Evolutionary conservation across 768 basidiomycete species (phyloP), one percentile per base, ranked within the genome.

Genomic region (Cystobasidiopsis lactophilus): DNA sequence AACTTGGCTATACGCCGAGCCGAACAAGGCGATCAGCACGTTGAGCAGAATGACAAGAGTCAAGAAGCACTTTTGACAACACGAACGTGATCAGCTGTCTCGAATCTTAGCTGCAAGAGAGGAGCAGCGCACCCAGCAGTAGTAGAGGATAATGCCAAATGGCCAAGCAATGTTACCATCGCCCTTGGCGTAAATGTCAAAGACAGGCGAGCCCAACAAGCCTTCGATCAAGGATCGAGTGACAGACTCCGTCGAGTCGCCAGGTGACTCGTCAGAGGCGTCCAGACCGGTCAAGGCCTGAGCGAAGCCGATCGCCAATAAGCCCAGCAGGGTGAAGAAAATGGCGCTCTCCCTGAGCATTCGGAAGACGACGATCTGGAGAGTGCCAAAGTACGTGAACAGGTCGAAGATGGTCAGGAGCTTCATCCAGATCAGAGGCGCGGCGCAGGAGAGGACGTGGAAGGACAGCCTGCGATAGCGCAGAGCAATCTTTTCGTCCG

Each of bases 41-140:
- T 71, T 71, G 59, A 71, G 65, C n/a, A 71, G 66, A 57, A 71
- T 69, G 57, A 71, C 63, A 40, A 68, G 64, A 7, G 33, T 35
- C 33, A 35, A 35, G 33, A 35, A n/a, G n/a, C n/a, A n/a, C n/a
- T n/a, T n/a, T n/a, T n/a, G n/a, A n/a, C n/a, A n/a, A n/a, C n/a
- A n/a, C n/a, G n/a, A n/a, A n/a, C n/a, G n/a, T n/a, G n/a, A n/a
- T n/a, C n/a, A n/a, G n/a, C n/a, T n/a, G n/a, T 18, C 41, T 19
- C 41, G 23, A 26, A 10, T 19, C 7, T 11, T 26, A 11, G 23
- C 10, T 43, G 10, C 41, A 43, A 26, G 11, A 43, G 23, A 43
- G 41, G 13, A 11, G 19, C 37, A 11, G 41, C 41, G 41, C 19
- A 7, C 41, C 27, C 7, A 26, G 38, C 38, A 39, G 13, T 43